These are phyloP conservation scores for Fusarium verrucosum DNA, from an alignment of 2,329 filamentous ascomycete species.

Conservation along the genomic window DNA sequence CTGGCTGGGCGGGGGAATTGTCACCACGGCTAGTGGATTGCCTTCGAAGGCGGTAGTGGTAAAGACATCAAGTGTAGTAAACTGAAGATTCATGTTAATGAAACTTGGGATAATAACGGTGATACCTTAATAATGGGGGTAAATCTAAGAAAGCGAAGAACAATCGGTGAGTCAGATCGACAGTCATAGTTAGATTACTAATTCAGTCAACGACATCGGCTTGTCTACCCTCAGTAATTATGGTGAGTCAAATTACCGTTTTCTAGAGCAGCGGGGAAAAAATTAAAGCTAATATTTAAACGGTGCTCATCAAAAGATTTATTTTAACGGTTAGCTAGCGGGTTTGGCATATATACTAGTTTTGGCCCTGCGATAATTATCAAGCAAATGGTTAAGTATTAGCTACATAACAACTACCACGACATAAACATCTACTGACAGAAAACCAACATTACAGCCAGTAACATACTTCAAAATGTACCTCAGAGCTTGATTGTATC, in stretches of 20 bases:
- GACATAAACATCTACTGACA: too few species aligned
- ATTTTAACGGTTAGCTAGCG: too few species aligned
- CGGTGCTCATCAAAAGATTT: too few species aligned
- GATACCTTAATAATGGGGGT: rapidly evolving
- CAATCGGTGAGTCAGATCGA: neutral
- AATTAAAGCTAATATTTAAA: too few species aligned
- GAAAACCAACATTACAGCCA: too few species aligned
- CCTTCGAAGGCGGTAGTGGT: constrained; percentile 61
- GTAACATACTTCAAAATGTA: neutral
- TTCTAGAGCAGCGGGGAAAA: too few species aligned
- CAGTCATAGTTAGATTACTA: neutral
- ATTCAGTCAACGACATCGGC: neutral
- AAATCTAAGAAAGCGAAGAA: neutral
- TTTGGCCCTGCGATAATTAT: too few species aligned
- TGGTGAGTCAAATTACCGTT: too few species aligned
- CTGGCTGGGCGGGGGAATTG: constrained; percentile 53
- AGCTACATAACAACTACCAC: too few species aligned
- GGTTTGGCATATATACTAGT: too few species aligned
- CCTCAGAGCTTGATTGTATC: neutral
- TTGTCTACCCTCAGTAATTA: too few species aligned
- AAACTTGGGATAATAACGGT: rapidly evolving
- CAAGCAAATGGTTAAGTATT: too few species aligned
- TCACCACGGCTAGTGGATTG: constrained; percentile 68
- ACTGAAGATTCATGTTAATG: constrained; percentile 51
- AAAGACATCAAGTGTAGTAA: constrained; percentile 66